Evolutionary conservation across 805 yeast genomes (phyloP).

Genomic region (Wickerhamomyces hampshirensis): DNA sequence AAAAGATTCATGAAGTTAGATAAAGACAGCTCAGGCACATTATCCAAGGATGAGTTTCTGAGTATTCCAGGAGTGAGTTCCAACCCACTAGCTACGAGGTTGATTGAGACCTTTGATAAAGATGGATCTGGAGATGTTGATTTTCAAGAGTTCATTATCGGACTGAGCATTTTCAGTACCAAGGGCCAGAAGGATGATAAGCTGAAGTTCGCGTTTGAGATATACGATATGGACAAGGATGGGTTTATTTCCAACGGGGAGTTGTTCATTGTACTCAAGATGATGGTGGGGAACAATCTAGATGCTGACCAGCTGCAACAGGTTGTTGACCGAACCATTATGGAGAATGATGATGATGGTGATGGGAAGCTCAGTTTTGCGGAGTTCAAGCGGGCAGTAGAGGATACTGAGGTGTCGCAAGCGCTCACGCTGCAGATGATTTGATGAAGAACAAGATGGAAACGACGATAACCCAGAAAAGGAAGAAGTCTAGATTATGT

Average conservation of each 20-base stretch:
- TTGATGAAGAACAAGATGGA: background rate
- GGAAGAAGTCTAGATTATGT: too few relatives aligned
- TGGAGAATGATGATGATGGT: conserved; percentile 86
- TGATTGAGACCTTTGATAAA: conserved; percentile 91
- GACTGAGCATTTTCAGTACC: conserved; percentile 82
- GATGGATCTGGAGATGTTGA: conserved; percentile 93
- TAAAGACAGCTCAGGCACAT: conserved; percentile 86
- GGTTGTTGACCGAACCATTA: conserved; percentile 92
- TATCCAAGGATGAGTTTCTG: conserved; percentile 85
- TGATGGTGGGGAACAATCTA: conserved; percentile 94
- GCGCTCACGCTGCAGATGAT: conserved; percentile 42
- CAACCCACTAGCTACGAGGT: conserved; percentile 84
- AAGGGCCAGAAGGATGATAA: conserved; percentile 79
- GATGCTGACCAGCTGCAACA: conserved; percentile 89
- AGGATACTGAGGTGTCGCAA: conserved; percentile 52
- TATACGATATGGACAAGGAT: conserved; percentile 93
- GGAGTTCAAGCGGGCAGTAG: conserved; percentile 72
- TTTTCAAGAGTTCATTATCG: conserved; percentile 89
- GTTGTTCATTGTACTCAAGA: conserved; percentile 81
- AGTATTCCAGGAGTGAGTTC: conserved; percentile 88
- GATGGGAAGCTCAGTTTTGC: conserved; percentile 82
- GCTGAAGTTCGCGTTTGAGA: conserved; percentile 82
- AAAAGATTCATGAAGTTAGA: conserved; percentile 94
- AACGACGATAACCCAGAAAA: too few relatives aligned
- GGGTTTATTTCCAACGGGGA: conserved; percentile 96